Conservation (phyloP, 192 early-diverging fungal species). For the Gonapodya prolifera region DNA sequence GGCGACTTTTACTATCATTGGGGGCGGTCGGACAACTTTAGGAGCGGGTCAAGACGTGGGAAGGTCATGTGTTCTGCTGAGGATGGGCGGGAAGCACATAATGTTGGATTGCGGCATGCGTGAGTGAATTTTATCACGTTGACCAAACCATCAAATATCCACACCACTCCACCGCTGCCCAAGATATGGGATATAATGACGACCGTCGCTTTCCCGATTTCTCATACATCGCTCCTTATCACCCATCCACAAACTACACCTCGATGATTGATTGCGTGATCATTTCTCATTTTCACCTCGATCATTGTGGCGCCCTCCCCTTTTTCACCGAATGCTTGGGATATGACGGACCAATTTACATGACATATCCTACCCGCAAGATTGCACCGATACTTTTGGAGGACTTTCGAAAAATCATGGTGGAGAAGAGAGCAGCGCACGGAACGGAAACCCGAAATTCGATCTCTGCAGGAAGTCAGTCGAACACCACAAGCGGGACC, state of each 20-base stretch:
- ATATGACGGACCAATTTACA: constrained; percentile 92
- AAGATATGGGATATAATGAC: constrained; percentile 75
- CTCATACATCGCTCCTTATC: constrained; percentile 71
- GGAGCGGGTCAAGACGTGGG: constrained; percentile 46
- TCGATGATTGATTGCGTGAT: constrained; percentile 80
- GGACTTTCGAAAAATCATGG: constrained; percentile 86
- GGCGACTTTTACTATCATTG: too few species aligned
- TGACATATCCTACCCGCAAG: constrained; percentile 95
- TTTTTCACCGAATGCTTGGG: constrained; percentile 92
- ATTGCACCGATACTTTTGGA: constrained; percentile 87
- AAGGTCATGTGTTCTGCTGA: constrained; percentile 66
- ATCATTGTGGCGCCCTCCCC: constrained; percentile 95
- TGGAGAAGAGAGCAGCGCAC: constrained; percentile 34
- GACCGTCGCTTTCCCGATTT: constrained; percentile 92
- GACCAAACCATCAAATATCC: not conserved
- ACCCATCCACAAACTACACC: constrained; percentile 45
- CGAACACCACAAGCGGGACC: not conserved
- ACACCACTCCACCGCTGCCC: not conserved
- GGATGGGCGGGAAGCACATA: constrained; percentile 66
- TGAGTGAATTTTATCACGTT: constrained; percentile 14
- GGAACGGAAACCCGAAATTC: not conserved
- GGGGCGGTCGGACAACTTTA: too few species aligned
- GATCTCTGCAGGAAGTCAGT: not conserved
- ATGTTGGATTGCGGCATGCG: constrained; percentile 92
- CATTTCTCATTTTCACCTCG: constrained; percentile 94